Base-by-base conservation (phyloP, 169 alveolate genomes). In the Perkinsus olseni region DNA sequence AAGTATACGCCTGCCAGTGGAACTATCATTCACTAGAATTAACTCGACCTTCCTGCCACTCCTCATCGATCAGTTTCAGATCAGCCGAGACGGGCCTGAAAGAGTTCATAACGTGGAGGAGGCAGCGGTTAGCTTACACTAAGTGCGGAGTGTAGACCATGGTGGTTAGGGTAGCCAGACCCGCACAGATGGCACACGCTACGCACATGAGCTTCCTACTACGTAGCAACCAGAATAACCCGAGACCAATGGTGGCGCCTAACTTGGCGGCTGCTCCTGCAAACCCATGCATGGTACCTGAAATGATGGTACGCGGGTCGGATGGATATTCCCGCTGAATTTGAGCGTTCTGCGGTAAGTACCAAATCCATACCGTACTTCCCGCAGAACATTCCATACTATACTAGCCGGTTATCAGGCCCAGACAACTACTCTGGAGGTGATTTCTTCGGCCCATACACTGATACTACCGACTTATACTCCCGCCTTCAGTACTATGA, bases 141-240 rank as follows among this genome's bases (percentile, higher is more conserved):
- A 39, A 17, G 74, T 91, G 92, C 21, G 92, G 92, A 8, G 92
- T 91, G 92, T 91, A 91, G 17, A 91, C 38, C 92, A 91, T 91
- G 62, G 92, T 91, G 74, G 38, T 10, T 31, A 91, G 36, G 10
- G 92, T 91, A 10, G 82, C 82, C 31, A 62, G 34, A 24, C 82
- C 82, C 1, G 82, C 82, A 62, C 82, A 62, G 28, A 62, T 62
- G 31, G 82, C 82, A 62, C 82, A 62, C 8, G 82, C 82, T 13
- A 62, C 82, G 17, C 82, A 62, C 82, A 62, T 62, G 28, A 62
- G 82, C 34, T 62, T 62, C 31, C 82, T 62, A 62, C 82, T 62
- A 13, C 82, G 28, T 8, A 62, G 82, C 8, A 62, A 1, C 82
- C 82, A 62, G 82, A 62, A 62, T 24, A 62, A 24, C 8, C 82